Evolutionary conservation across 768 basidiomycete species (phyloP).

Genomic region (Phylloporus sp.): DNA sequence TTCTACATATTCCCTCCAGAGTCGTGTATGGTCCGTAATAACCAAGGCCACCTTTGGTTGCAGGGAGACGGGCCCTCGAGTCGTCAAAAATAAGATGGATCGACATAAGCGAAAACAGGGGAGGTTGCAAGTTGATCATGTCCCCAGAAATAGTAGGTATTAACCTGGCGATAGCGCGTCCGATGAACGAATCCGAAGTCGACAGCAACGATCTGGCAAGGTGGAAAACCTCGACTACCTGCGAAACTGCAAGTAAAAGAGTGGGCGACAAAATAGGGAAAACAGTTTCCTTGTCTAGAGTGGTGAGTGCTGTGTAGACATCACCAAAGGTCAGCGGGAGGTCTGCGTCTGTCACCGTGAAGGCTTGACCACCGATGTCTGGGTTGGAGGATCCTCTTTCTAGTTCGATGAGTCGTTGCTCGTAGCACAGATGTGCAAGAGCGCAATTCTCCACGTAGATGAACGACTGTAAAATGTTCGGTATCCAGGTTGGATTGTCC

Average conservation of each 20-base stretch:
- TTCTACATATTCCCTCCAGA: conserved; percentile 52
- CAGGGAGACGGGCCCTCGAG: conserved; percentile 53
- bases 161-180: conserved; percentile 32
- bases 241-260: conserved; percentile 57
- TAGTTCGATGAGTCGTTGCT: conserved; percentile 60
- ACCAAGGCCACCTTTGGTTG: conserved; percentile 57
- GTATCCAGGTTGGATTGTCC: conserved; percentile 60
- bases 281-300: conserved; percentile 51
- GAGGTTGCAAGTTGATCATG: conserved; percentile 52
- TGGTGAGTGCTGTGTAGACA: conserved; percentile 48
- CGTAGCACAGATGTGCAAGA: conserved; percentile 67
- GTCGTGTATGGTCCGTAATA: conserved; percentile 57
- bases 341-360: conserved; percentile 61
- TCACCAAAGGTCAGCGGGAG: conserved; percentile 61
- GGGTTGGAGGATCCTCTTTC: conserved; percentile 40
- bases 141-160: conserved; percentile 47
- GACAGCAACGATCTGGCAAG: conserved; percentile 40
- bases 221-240: conserved; percentile 54
- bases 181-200: conserved; percentile 24
- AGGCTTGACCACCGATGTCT: conserved; percentile 71
- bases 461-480: conserved; percentile 55
- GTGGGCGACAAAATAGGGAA: conserved; percentile 59
- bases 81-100: conserved; percentile 62
- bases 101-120: conserved; percentile 48
- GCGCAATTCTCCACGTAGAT: conserved; percentile 75